A percentile compares a stretch with the other conserved stretches of the same genome.
These are phyloP conservation scores for Leccinum ochraceum DNA, from an alignment of 768 basidiomycete genomes.

Conservation along the genomic window DNA sequence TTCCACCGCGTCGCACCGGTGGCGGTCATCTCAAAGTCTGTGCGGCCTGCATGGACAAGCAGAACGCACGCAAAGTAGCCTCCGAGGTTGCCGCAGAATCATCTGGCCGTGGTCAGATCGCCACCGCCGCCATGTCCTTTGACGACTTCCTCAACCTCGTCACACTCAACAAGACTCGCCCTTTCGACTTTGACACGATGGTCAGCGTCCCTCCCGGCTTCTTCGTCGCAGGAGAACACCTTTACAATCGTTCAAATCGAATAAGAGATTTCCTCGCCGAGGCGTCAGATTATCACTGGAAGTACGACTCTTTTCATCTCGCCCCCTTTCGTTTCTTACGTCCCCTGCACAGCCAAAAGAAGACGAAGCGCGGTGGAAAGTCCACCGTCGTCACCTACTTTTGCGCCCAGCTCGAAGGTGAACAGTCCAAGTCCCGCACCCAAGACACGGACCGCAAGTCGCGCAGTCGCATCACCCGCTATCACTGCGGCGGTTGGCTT, in stretches of 20 bases:
- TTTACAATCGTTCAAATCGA: slow-evolving; percentile 38
- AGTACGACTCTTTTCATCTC: slow-evolving; percentile 18
- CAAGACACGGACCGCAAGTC: slow-evolving; percentile 37
- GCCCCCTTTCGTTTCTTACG: neutral
- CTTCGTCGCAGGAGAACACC: slow-evolving; percentile 34
- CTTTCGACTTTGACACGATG: slow-evolving; percentile 38
- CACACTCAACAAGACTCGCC: slow-evolving; percentile 33
- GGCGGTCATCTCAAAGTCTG: slow-evolving; percentile 36
- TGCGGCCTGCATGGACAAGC: slow-evolving; percentile 35
- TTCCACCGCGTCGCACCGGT: slow-evolving; percentile 34
- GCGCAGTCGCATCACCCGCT: slow-evolving; percentile 35
- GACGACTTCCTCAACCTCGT: slow-evolving; percentile 36
- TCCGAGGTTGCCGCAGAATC: slow-evolving; percentile 30
- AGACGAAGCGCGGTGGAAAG: slow-evolving; percentile 37
- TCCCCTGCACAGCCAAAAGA: slow-evolving; percentile 28
- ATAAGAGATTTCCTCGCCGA: slow-evolving; percentile 37
- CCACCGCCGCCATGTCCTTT: slow-evolving; percentile 36
- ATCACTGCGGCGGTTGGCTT: slow-evolving; percentile 37
- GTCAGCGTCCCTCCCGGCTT: slow-evolving; percentile 34
- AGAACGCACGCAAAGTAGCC: slow-evolving; percentile 35
- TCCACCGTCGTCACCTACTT: slow-evolving; percentile 39
- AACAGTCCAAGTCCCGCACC: slow-evolving; percentile 36
- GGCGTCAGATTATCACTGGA: slow-evolving; percentile 38
- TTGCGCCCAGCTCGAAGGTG: slow-evolving; percentile 36
- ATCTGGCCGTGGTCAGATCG: slow-evolving; percentile 35